Conservation (phyloP, 768 basidiomycete genomes). For the Tylopilus felleus region DNA sequence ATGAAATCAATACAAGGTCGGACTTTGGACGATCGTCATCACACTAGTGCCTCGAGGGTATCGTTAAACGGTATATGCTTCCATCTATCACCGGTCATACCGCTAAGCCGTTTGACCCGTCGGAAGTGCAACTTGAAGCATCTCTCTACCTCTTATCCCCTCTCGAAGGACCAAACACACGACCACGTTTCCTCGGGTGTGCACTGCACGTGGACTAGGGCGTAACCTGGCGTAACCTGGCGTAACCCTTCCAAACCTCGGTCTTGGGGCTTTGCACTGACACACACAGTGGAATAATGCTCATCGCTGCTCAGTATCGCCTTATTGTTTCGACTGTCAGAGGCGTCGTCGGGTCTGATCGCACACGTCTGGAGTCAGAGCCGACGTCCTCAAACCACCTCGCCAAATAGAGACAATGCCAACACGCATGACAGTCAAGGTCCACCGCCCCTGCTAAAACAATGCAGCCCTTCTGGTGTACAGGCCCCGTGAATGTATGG, state of each 20-base stretch:
- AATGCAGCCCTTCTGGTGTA: neutral
- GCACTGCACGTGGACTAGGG: conserved; percentile 5
- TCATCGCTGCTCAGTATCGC: neutral
- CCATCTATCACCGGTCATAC: neutral
- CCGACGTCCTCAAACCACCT: neutral
- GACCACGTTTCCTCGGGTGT: conserved; percentile 1
- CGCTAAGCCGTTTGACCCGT: neutral
- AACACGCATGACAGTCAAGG: neutral
- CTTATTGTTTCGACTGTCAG: neutral
- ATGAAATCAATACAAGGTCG: neutral
- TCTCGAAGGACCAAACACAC: neutral
- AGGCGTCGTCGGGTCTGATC: neutral
- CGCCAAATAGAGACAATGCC: neutral
- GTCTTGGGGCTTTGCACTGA: neutral
- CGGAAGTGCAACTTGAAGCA: neutral
- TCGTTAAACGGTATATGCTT: neutral
- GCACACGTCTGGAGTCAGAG: neutral
- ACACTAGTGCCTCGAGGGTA: neutral
- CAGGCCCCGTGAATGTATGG: neutral
- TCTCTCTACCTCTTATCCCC: neutral
- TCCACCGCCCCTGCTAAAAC: neutral
- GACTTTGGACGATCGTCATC: neutral
- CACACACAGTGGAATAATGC: neutral
- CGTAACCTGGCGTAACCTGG: too few species aligned
- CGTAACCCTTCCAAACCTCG: neutral